These are phyloP conservation scores for Lepidopterella palustris DNA, from an alignment of 495 filamentous ascomycete species.

Conservation along the genomic window DNA sequence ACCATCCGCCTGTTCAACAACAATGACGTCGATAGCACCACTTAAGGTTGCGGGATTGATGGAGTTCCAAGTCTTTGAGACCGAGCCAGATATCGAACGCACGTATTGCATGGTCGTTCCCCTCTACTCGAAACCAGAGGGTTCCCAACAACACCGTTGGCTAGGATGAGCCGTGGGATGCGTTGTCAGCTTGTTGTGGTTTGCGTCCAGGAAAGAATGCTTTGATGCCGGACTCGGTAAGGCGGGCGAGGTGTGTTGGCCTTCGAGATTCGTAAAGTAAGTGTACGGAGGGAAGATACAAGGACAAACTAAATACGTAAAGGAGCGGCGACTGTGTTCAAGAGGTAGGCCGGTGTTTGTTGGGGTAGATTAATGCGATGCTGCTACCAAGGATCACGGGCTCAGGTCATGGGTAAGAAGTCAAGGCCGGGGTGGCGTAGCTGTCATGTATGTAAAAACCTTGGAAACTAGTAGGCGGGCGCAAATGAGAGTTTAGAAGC, in stretches of 20 bases:
- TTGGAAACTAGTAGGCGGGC: neutral
- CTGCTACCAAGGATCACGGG: neutral
- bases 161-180: neutral
- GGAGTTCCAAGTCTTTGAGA: conserved; percentile 98
- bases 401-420: conserved; percentile 2
- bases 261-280: neutral
- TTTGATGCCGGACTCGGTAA: neutral
- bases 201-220: neutral
- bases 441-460: neutral
- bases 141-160: neutral
- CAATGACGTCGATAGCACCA: conserved; percentile 97
- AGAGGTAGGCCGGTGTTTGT: neutral
- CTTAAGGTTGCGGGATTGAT: conserved; percentile 97
- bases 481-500: neutral
- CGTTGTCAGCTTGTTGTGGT: neutral
- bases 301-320: neutral
- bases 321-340: neutral
- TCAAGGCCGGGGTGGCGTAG: neutral
- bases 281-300: neutral
- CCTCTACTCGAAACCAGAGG: neutral
- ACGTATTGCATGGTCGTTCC: conserved; percentile 82
- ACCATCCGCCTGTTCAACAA: conserved; percentile 96
- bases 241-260: neutral
- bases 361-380: neutral
- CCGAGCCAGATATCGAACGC: conserved; percentile 86